These are phyloP conservation scores for Mortierella hygrophila DNA, from an alignment of 192 early-diverging fungal genomes.

Conservation along the genomic window DNA sequence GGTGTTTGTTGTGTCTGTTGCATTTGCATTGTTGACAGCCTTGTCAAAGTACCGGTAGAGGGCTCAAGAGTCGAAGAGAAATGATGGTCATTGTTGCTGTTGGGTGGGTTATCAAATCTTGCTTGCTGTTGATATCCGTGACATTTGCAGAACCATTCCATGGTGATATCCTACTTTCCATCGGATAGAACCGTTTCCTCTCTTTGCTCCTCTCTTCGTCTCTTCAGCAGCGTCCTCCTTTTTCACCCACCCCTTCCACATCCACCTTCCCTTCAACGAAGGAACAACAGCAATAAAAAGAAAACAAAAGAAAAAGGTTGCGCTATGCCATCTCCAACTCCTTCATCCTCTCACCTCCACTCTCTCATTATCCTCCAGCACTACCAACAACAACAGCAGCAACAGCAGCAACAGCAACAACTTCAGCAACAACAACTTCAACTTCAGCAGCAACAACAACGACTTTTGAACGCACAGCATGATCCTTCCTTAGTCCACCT, in stretches of 20 bases:
- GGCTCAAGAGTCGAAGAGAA: no score
- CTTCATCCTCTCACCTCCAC: slow-evolving; percentile 24
- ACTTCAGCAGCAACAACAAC: slow-evolving; percentile 7
- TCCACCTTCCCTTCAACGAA: neutral
- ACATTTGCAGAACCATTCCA: no score
- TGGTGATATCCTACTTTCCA: no score
- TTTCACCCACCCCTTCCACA: neutral
- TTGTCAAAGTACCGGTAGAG: no score
- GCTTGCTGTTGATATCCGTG: no score
- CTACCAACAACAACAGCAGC: slow-evolving; percentile 25
- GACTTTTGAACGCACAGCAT: neutral
- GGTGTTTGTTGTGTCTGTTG: neutral
- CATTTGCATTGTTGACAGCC: neutral
- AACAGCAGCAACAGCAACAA: slow-evolving; percentile 17
- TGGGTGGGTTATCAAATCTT: no score
- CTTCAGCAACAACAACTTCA: slow-evolving; percentile 17
- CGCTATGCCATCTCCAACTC: slow-evolving; percentile 39
- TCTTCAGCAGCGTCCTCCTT: neutral
- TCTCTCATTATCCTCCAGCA: slow-evolving; percentile 39
- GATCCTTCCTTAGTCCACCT: neutral
- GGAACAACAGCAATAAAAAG: neutral
- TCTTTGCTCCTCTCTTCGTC: neutral
- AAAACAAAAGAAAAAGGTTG: neutral
- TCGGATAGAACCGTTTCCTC: neutral
- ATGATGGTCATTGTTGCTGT: no score